Conservation (phyloP, 805 yeast genomes). For the Saccharomyces eubayanus region DNA sequence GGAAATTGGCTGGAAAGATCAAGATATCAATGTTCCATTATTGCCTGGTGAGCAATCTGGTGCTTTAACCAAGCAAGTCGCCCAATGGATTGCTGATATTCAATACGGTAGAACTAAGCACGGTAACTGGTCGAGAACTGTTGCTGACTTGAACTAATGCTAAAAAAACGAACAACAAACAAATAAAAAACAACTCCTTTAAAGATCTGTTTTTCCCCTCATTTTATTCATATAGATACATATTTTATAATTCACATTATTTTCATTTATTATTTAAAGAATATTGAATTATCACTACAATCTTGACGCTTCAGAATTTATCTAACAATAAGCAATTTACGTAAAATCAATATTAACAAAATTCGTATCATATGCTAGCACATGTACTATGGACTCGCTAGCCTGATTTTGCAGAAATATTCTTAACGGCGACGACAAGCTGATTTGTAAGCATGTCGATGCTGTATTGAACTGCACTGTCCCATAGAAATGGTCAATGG, state of each 20-base stretch:
- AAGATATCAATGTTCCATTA: conserved; percentile 69
- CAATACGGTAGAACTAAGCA: conserved; percentile 82
- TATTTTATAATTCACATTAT: not conserved
- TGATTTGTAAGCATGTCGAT: too few relatives aligned
- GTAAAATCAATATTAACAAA: too few relatives aligned
- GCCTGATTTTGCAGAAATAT: too few relatives aligned
- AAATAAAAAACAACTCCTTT: not conserved
- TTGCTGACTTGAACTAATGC: conserved; percentile 25
- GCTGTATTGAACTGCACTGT: too few relatives aligned
- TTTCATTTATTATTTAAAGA: not conserved
- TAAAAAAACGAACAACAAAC: not conserved
- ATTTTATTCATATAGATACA: not conserved
- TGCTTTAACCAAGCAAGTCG: conserved; percentile 65
- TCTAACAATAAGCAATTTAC: too few relatives aligned
- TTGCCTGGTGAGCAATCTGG: conserved; percentile 74
- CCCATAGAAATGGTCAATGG: too few relatives aligned
- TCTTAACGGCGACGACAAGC: too few relatives aligned
- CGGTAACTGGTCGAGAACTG: conserved; percentile 41
- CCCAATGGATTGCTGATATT: conserved; percentile 78
- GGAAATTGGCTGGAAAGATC: conserved; percentile 72
- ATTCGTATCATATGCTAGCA: too few relatives aligned
- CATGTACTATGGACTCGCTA: too few relatives aligned
- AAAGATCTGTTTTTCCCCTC: not conserved
- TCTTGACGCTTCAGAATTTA: too few relatives aligned
- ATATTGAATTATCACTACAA: not conserved